Evolutionary conservation across 1,139 yeast species (phyloP), one percentile per base, ranked within the genome.

Genomic region (Pichia sp.): DNA sequence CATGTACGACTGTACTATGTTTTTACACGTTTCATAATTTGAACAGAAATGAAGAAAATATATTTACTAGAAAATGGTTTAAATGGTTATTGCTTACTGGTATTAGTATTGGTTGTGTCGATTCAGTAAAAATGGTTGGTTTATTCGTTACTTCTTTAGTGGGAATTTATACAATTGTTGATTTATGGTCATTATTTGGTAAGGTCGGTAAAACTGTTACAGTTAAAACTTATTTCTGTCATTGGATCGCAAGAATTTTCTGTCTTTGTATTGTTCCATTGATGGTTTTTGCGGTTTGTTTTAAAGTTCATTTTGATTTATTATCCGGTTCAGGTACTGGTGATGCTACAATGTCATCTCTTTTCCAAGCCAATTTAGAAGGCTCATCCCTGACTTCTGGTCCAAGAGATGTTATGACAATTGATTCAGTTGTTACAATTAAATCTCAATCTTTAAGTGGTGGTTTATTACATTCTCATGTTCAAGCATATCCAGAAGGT

Each of bases 341-440:
- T 53, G 97, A 92, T 63, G 94, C 96, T 41, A 85, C 85, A 59
- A 94, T 94, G 98, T 86, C 96, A 20, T 87, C 97, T 0, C 72
- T 94, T 54, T 92, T 92, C 78, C 98, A 92, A 69, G 98, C 98
- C 45, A 86, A 87, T 63, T 74, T 92, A 59, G 67, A 71, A 38
- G 96, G 96, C 34, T 79, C 92, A 31, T 80, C 78, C 48, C 82
- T 90, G 51, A 85, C 81, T 47, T 79, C 82, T 46, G 97, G 97
- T 27, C 95, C 98, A 53, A 73, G 96, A 65, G 96, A 90, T 56
- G 72, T 92, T 40, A 80, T 95, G 35, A 69, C 85, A 46, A 90
- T 87, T 35, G 78, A 82, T 46, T 87, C 97, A 1, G 64, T 73
- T 30, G 75, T 87, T 46, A 87, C 97, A 5, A 63, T 92, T 50